These are phyloP conservation scores for Friedmanniomyces simplex DNA, from an alignment of 495 filamentous ascomycete species.

Conservation along the genomic window DNA sequence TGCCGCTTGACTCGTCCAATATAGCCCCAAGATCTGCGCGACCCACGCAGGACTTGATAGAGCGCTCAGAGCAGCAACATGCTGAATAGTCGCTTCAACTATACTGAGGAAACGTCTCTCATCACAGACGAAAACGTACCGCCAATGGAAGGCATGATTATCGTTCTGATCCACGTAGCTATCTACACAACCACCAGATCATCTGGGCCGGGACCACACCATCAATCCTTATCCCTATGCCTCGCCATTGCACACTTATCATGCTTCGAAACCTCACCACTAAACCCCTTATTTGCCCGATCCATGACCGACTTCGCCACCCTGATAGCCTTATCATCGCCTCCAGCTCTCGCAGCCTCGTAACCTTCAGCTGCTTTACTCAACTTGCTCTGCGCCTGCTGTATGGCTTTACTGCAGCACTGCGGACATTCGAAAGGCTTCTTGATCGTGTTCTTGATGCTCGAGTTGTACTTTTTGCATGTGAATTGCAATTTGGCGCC, in stretches of 20 bases:
- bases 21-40: too few species aligned
- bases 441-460: not conserved
- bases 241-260: not conserved
- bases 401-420: not conserved
- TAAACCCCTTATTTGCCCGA: not conserved
- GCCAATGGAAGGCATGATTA: too few species aligned
- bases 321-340: not conserved
- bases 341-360: not conserved
- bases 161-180: not conserved
- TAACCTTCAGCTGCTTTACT: not conserved
- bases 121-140: too few species aligned
- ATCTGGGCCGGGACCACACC: not conserved
- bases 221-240: not conserved
- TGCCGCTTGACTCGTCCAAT: too few species aligned
- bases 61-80: too few species aligned
- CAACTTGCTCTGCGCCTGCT: not conserved
- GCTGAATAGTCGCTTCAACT: too few species aligned
- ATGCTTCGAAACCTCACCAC: not conserved
- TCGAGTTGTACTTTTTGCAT: not conserved
- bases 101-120: too few species aligned
- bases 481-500: not conserved
- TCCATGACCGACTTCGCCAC: not conserved
- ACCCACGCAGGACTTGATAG: too few species aligned
- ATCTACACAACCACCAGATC: too few species aligned
- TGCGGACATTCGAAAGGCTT: not conserved